These are phyloP conservation scores for Apostasia shenzhenica DNA, from an alignment of 106 monocot species.

Conservation along the genomic window DNA sequence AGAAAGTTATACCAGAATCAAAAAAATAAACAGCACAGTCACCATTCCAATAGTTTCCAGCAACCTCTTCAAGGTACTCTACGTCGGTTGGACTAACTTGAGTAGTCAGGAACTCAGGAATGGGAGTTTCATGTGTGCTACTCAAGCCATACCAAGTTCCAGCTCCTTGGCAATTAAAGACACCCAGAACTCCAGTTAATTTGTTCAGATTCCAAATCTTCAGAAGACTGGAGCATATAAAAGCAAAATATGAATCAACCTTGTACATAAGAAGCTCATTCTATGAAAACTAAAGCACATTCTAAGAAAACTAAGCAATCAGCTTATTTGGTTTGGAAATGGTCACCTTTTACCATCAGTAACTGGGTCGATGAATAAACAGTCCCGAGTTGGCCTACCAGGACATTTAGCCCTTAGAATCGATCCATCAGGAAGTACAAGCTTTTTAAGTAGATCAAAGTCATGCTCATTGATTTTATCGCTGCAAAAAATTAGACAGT, in stretches of 20 bases:
- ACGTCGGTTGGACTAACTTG: slow-evolving; percentile 20
- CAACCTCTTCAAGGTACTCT: slow-evolving; percentile 30
- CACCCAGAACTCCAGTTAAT: slow-evolving; percentile 28
- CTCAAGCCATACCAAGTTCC: slow-evolving; percentile 31
- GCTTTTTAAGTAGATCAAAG: slow-evolving; percentile 34
- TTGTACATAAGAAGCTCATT: neutral
- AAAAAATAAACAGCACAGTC: slow-evolving; percentile 38
- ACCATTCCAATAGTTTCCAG: slow-evolving; percentile 26
- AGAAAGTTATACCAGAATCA: slow-evolving; percentile 18
- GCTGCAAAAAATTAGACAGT: slow-evolving; percentile 9
- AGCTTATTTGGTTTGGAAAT: neutral
- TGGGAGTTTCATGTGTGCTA: neutral
- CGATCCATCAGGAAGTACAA: slow-evolving; percentile 42
- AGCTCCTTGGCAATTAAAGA: slow-evolving; percentile 56
- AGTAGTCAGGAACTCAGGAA: slow-evolving; percentile 12
- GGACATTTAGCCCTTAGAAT: slow-evolving; percentile 42
- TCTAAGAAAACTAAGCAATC: neutral
- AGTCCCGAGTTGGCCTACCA: slow-evolving; percentile 41
- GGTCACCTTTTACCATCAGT: slow-evolving; percentile 36
- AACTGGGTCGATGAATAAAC: slow-evolving; percentile 37
- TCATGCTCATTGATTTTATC: slow-evolving; percentile 43
- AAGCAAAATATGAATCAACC: neutral
- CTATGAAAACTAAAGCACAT: neutral
- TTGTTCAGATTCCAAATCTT: slow-evolving; percentile 49
- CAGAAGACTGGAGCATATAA: slow-evolving; percentile 19